Evolutionary conservation across 768 basidiomycete species (phyloP).

Genomic region (Pholiota conissans): DNA sequence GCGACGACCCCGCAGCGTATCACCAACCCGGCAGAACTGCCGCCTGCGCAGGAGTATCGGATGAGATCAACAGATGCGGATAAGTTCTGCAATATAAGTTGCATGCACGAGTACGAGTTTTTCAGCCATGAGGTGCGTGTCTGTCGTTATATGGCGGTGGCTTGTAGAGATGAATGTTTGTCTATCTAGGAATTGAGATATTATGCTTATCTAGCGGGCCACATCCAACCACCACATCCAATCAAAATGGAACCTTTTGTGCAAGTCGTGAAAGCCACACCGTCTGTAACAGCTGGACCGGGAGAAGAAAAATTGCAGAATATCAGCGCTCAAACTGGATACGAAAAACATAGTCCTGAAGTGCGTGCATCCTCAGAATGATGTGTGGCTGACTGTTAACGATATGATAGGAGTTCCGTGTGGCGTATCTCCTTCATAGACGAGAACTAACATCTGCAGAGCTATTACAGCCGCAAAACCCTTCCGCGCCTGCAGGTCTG

Average conservation of each 20-base stretch:
- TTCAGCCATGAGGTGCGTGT: constrained; percentile 6
- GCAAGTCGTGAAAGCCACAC: not conserved
- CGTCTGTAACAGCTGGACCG: not conserved
- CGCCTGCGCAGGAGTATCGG: constrained; percentile 3
- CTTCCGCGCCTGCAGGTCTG: not conserved
- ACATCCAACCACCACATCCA: constrained; percentile 1
- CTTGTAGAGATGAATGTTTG: not conserved
- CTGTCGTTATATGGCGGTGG: too few relatives aligned
- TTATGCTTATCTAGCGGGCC: constrained; percentile 3
- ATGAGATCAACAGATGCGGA: not conserved
- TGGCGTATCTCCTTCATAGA: not conserved
- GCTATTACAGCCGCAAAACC: not conserved
- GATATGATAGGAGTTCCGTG: not conserved
- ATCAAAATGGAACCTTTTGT: constrained; percentile 6
- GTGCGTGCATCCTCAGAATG: not conserved
- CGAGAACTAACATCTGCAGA: constrained; percentile 3
- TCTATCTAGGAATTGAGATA: constrained; percentile 1
- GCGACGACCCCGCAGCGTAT: constrained; percentile 3
- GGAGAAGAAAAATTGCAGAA: not conserved
- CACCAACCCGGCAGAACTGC: constrained; percentile 8
- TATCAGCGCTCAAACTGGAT: constrained; percentile 3
- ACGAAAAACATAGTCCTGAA: constrained; percentile 4
- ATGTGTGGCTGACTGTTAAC: not conserved
- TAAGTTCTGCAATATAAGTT: not conserved
- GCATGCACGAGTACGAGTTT: constrained; percentile 6